Evolutionary conservation across 1,139 yeast species (phyloP).

Genomic region (Saccharomyces hybrid): DNA sequence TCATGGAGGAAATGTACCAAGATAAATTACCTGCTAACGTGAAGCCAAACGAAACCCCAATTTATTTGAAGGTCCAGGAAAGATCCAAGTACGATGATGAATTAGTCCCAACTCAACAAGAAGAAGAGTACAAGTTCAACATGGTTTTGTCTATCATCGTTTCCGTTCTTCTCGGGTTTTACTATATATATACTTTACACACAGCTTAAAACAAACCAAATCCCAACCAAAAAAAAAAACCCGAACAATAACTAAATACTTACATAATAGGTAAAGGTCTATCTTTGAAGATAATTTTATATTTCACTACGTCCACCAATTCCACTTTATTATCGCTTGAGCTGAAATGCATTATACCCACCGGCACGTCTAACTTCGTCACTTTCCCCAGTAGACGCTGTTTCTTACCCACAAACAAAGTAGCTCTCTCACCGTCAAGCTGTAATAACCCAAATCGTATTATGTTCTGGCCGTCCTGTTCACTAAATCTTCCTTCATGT

Average conservation of each 20-base stretch:
- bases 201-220: background rate
- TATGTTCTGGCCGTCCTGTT: constrained; percentile 34
- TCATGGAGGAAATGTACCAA: constrained; percentile 70
- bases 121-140: constrained; percentile 29
- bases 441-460: constrained; percentile 54
- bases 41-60: constrained; percentile 35
- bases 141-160: constrained; percentile 2
- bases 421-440: constrained; percentile 46
- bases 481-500: constrained; percentile 25
- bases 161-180: constrained; percentile 3
- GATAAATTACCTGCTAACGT: constrained; percentile 41
- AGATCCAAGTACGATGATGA: constrained; percentile 30
- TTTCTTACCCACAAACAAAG: constrained; percentile 55
- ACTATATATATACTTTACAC: background rate
- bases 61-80: constrained; percentile 34
- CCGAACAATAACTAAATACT: constrained; percentile 6
- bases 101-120: constrained; percentile 21
- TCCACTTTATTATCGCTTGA: constrained; percentile 33
- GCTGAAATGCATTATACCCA: constrained; percentile 49
- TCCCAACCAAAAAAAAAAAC: background rate
- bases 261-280: constrained; percentile 73
- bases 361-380: constrained; percentile 50
- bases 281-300: constrained; percentile 52
- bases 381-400: constrained; percentile 57
- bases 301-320: constrained; percentile 50